Evolutionary conservation across 2,329 filamentous ascomycete species (phyloP).

Genomic region (Fusarium musae): DNA sequence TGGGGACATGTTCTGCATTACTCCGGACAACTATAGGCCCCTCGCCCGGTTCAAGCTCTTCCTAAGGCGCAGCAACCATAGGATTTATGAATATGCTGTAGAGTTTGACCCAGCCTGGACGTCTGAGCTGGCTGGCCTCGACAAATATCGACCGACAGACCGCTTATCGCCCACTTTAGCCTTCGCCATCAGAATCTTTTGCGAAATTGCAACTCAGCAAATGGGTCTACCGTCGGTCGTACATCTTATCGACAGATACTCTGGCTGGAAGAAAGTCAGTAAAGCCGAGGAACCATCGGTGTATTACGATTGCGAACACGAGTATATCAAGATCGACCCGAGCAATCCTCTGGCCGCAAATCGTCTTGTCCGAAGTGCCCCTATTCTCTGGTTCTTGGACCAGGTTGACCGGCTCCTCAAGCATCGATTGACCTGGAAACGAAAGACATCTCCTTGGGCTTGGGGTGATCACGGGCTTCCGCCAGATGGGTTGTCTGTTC

Average conservation of each 20-base stretch:
- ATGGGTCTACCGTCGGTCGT: fast-evolving
- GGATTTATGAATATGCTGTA: not conserved
- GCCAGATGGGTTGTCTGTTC: not conserved
- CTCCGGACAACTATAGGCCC: not conserved
- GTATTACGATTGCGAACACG: not conserved
- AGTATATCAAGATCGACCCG: not conserved
- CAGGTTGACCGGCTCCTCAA: not conserved
- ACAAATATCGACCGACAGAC: not conserved
- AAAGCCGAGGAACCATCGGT: not conserved
- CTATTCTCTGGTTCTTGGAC: not conserved
- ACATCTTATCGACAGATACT: not conserved
- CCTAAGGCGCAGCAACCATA: too few relatives aligned
- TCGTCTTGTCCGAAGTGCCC: not conserved
- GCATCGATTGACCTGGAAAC: not conserved
- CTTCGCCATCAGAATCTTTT: not conserved
- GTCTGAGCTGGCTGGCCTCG: not conserved
- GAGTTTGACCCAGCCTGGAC: not conserved
- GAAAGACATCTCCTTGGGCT: not conserved
- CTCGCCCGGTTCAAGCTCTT: not conserved
- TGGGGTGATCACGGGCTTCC: not conserved
- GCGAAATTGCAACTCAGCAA: not conserved
- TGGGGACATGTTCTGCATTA: not conserved
- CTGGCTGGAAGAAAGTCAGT: not conserved
- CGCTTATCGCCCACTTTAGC: not conserved
- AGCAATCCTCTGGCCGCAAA: not conserved